Conservation (phyloP, 352 stramenopile genomes). For the Phytophthora colocasiae region DNA sequence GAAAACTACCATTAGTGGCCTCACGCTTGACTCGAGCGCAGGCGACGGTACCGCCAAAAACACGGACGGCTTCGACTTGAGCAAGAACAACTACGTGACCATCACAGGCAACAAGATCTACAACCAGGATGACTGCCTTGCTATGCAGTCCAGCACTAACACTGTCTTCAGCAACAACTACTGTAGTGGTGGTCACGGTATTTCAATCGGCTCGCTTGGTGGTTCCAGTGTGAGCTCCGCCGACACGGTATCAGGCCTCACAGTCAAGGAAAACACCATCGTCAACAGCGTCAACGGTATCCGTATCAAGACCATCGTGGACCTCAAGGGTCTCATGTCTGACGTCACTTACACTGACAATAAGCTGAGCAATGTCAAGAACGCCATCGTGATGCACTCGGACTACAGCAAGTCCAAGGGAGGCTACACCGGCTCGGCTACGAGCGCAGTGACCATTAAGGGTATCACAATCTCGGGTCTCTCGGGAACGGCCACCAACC, state of each 20-base stretch:
- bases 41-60: constrained; percentile 19
- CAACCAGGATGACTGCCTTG: constrained; percentile 38
- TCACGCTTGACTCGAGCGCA: constrained; percentile 27
- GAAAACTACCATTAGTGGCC: constrained; percentile 29
- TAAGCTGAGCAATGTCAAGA: constrained; percentile 19
- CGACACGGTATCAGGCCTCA: constrained; percentile 27
- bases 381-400: constrained; percentile 26
- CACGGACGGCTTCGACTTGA: constrained; percentile 40
- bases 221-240: too few species aligned
- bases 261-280: constrained; percentile 31
- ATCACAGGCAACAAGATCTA: constrained; percentile 43
- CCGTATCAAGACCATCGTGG: constrained; percentile 24
- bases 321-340: constrained; percentile 15
- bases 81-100: constrained; percentile 32
- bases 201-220: constrained; percentile 34
- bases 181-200: constrained; percentile 34
- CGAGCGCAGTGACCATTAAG: constrained; percentile 32
- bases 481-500: constrained; percentile 15
- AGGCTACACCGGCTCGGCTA: constrained; percentile 13
- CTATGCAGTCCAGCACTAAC: constrained; percentile 31
- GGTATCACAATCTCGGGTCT: constrained; percentile 28
- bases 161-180: constrained; percentile 26
- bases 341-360: constrained; percentile 25
- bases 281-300: constrained; percentile 34
- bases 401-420: constrained; percentile 24